Conservation (phyloP, 2,329 filamentous ascomycete genomes). For the Purpureocillium lavendulum region DNA sequence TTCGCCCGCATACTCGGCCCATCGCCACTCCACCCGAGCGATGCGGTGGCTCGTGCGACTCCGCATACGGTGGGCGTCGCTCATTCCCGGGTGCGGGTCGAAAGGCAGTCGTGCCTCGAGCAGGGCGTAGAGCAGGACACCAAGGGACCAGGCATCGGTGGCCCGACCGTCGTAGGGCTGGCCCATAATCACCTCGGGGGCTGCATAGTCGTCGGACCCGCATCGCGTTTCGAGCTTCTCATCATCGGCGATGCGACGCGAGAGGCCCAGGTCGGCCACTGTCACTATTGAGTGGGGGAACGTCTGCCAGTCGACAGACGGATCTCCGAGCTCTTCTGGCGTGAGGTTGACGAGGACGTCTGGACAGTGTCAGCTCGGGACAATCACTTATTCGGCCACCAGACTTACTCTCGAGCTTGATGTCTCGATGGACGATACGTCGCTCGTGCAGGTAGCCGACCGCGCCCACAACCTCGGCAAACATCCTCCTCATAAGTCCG, state of each 20-base stretch:
- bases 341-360: conserved; percentile 88
- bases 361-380: conserved; percentile 25
- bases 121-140: conserved; percentile 85
- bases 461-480: conserved; percentile 79
- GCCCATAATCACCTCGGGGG: conserved; percentile 91
- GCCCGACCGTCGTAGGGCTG: conserved; percentile 88
- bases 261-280: conserved; percentile 85
- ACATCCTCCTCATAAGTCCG: conserved; percentile 70
- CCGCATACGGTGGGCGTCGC: conserved; percentile 65
- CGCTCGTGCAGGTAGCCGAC: conserved; percentile 77
- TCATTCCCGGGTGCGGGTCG: conserved; percentile 76
- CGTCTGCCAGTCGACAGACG: conserved; percentile 57
- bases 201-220: conserved; percentile 94
- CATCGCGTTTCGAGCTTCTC: conserved; percentile 90
- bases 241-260: conserved; percentile 73
- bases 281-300: conserved; percentile 81
- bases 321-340: conserved; percentile 54
- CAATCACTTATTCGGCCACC: no score
- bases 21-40: conserved; percentile 89
- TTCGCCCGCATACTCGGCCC: conserved; percentile 76
- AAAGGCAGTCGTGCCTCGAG: conserved; percentile 92
- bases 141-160: conserved; percentile 91
- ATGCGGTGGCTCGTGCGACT: conserved; percentile 90
- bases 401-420: conserved; percentile 84
- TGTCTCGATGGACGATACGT: conserved; percentile 89